phyloP scores from a whole-genome alignment of 441 rosid genomes.

The Erysimum cheiri region DNA sequence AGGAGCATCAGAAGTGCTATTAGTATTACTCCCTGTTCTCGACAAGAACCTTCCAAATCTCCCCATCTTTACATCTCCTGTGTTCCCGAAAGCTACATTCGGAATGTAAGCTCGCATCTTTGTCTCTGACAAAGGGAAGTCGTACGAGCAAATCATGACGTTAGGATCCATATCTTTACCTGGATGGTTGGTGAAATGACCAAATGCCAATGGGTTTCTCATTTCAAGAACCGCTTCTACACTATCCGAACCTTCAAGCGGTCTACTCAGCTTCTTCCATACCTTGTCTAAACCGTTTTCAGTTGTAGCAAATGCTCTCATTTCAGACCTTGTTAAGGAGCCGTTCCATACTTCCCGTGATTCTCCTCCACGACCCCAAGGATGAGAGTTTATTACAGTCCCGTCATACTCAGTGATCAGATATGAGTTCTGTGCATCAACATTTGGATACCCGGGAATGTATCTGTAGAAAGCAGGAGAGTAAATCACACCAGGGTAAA shows the following conservation, averaged over 20 bases:
- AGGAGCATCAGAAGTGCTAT: conserved; percentile 44
- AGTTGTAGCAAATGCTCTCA: conserved; percentile 33
- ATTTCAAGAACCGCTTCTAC: conserved; percentile 60
- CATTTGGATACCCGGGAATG: conserved; percentile 82
- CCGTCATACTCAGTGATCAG: conserved; percentile 86
- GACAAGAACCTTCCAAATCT: conserved; percentile 79
- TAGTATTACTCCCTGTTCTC: conserved; percentile 45
- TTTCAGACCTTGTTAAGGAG: conserved; percentile 38
- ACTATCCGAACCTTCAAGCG: conserved; percentile 49
- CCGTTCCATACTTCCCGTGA: conserved; percentile 67
- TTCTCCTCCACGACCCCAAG: conserved; percentile 84
- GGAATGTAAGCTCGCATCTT: conserved; percentile 77
- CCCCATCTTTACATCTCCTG: conserved; percentile 63
- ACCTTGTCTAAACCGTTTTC: conserved; percentile 57
- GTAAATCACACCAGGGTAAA: conserved; percentile 84
- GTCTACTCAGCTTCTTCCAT: conserved; percentile 65
- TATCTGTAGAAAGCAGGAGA: conserved; percentile 73
- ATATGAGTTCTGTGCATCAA: conserved; percentile 66
- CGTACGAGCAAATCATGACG: conserved; percentile 83
- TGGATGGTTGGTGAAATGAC: conserved; percentile 83
- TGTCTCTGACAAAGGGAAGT: conserved; percentile 71
- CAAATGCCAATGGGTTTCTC: conserved; percentile 86
- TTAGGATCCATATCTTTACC: conserved; percentile 71
- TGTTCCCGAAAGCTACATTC: conserved; percentile 56
- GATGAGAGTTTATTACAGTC: conserved; percentile 75